These are phyloP conservation scores for Tylopilus sp. DNA, from an alignment of 768 basidiomycete species.

Conservation along the genomic window DNA sequence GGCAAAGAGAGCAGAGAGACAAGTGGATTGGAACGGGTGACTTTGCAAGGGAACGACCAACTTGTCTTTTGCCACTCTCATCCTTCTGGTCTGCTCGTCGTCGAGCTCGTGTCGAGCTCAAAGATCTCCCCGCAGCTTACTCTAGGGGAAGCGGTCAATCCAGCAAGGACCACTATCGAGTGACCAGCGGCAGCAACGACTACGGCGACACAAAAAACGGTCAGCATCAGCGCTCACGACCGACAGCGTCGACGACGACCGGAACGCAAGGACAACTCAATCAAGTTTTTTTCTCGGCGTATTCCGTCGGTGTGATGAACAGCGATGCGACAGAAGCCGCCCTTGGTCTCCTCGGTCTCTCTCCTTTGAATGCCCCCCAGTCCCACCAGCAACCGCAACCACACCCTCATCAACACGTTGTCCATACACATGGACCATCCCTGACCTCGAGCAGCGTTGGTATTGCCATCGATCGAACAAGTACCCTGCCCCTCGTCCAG, in stretches of 20 bases:
- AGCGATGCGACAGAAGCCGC: slow-evolving; percentile 59
- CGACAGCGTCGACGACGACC: slow-evolving; percentile 13
- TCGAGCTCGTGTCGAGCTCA: slow-evolving; percentile 17
- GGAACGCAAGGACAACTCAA: slow-evolving; percentile 2
- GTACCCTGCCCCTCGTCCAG: slow-evolving; percentile 19
- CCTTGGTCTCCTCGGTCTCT: slow-evolving; percentile 54
- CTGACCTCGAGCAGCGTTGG: slow-evolving; percentile 24
- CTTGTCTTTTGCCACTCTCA: slow-evolving; percentile 12
- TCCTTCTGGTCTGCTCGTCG: slow-evolving; percentile 13
- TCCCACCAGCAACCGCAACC: slow-evolving; percentile 25
- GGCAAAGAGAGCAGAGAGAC: slow-evolving; percentile 13
- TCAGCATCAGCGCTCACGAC: slow-evolving; percentile 7
- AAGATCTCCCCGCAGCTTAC: slow-evolving; percentile 1
- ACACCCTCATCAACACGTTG: slow-evolving; percentile 24
- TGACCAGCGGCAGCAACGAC: slow-evolving; percentile 6
- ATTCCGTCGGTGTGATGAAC: slow-evolving; percentile 34
- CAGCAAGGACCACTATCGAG: slow-evolving; percentile 5
- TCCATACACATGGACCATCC: slow-evolving; percentile 24
- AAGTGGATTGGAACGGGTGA: slow-evolving; percentile 12
- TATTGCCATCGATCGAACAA: slow-evolving; percentile 25
- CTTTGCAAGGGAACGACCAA: slow-evolving; percentile 21
- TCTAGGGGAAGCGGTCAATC: neutral
- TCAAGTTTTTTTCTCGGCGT: slow-evolving; percentile 8
- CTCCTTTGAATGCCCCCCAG: slow-evolving; percentile 33
- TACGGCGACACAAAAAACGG: slow-evolving; percentile 17